Evolutionary conservation across 768 basidiomycete species (phyloP).

Genomic region (Pholiota conissans): DNA sequence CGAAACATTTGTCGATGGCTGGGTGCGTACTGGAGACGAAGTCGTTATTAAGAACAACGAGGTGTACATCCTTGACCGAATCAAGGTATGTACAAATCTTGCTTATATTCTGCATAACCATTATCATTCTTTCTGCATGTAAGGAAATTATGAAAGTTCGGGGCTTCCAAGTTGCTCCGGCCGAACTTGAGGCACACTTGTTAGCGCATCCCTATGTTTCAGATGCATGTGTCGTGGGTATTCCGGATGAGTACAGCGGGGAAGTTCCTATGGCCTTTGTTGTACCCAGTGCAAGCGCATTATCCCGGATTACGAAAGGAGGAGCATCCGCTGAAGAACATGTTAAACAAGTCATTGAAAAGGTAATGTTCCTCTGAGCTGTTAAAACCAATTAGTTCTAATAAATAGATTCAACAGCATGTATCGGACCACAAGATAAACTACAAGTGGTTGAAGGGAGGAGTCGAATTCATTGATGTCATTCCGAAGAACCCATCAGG

Average conservation of each 20-base stretch:
- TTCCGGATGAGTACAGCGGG: conserved; percentile 74
- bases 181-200: conserved; percentile 67
- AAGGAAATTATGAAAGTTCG: conserved; percentile 77
- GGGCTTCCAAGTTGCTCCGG: conserved; percentile 61
- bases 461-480: conserved; percentile 58
- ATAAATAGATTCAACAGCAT: conserved; percentile 33
- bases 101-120: background rate
- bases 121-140: background rate
- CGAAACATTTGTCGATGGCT: conserved; percentile 63
- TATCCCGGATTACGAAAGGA: conserved; percentile 34
- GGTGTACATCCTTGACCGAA: conserved; percentile 68
- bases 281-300: conserved; percentile 45
- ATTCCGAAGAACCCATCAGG: conserved; percentile 75
- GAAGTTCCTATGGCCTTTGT: conserved; percentile 75
- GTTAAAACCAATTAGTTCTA: no score
- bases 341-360: conserved; percentile 48
- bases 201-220: conserved; percentile 59
- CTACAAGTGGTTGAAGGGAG: conserved; percentile 64
- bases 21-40: conserved; percentile 74
- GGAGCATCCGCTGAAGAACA: conserved; percentile 31
- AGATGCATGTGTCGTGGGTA: conserved; percentile 64
- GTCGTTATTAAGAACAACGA: conserved; percentile 66
- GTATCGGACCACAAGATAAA: conserved; percentile 56
- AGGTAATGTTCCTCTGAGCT: conserved; percentile 39
- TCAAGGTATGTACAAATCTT: conserved; percentile 49